These are phyloP conservation scores for Pythium dissimile DNA, from an alignment of 352 stramenopile species.

Conservation along the genomic window DNA sequence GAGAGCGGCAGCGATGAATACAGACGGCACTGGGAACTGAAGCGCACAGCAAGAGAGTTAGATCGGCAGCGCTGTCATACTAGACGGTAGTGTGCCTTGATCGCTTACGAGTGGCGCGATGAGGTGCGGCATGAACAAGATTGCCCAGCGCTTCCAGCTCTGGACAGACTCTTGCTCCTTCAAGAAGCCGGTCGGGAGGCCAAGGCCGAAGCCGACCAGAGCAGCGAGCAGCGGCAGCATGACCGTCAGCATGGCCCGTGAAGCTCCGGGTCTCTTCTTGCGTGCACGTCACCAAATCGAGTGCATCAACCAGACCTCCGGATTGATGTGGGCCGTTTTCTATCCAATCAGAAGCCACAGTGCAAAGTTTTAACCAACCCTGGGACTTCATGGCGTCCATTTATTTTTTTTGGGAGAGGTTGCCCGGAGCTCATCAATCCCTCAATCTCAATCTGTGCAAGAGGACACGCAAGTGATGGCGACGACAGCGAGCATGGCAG, in stretches of 20 bases:
- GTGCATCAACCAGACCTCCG: too few relatives aligned
- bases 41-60: background rate
- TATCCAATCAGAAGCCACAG: background rate
- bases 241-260: conserved; percentile 18
- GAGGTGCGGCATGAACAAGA: conserved; percentile 34
- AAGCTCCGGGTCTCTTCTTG: background rate
- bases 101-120: conserved; percentile 37
- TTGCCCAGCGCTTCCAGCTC: conserved; percentile 40
- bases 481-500: background rate
- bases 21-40: conserved; percentile 40
- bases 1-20: conserved; percentile 18
- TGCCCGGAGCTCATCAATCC: too few relatives aligned
- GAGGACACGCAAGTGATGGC: too few relatives aligned
- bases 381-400: background rate
- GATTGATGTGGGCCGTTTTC: background rate
- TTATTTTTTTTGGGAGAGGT: conserved; percentile 1
- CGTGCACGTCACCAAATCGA: too few relatives aligned
- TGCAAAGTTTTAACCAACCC: too few relatives aligned
- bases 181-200: conserved; percentile 40
- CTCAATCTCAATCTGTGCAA: too few relatives aligned
- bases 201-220: conserved; percentile 34
- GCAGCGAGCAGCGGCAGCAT: conserved; percentile 31
- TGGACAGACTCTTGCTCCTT: conserved; percentile 47
- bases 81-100: too few relatives aligned
- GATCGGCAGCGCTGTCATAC: too few relatives aligned